Percentiles rank a stretch among this genome's conserved stretches.
Evolutionary conservation across 441 rosid genomes (phyloP).

Genomic region (Populus hybrid): DNA sequence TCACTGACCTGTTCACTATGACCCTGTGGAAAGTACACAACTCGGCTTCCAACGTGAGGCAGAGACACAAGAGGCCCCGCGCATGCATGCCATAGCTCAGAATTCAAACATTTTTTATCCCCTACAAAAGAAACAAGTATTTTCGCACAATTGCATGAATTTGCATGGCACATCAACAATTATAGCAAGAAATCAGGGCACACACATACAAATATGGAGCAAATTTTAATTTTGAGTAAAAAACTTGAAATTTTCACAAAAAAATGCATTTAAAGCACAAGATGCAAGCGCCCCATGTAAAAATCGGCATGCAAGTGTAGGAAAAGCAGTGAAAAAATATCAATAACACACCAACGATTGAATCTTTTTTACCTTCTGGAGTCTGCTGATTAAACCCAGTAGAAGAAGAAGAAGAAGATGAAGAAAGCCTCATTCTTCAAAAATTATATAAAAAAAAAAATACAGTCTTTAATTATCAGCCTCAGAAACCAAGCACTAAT

Average conservation of each 20-base stretch:
- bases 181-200: not conserved
- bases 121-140: constrained; percentile 25
- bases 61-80: constrained; percentile 84
- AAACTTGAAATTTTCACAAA: not conserved
- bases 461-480: constrained; percentile 2
- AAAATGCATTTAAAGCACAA: not conserved
- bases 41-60: constrained; percentile 69
- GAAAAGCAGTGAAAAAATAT: not conserved
- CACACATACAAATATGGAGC: not conserved
- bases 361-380: constrained; percentile 34
- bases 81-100: constrained; percentile 91
- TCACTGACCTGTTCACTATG: constrained; percentile 78
- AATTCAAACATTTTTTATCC: constrained; percentile 51
- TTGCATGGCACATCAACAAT: not conserved
- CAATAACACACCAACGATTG: not conserved
- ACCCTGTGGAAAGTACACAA: constrained; percentile 77
- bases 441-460: constrained; percentile 8
- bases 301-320: not conserved
- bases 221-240: not conserved
- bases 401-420: constrained; percentile 18
- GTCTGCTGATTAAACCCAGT: constrained; percentile 30
- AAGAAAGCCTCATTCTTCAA: constrained; percentile 39
- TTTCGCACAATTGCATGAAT: not conserved
- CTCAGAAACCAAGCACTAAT: not conserved
- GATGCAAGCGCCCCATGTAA: not conserved